These are phyloP conservation scores for Plasmopara halstedii DNA, from an alignment of 352 stramenopile genomes.

Conservation along the genomic window DNA sequence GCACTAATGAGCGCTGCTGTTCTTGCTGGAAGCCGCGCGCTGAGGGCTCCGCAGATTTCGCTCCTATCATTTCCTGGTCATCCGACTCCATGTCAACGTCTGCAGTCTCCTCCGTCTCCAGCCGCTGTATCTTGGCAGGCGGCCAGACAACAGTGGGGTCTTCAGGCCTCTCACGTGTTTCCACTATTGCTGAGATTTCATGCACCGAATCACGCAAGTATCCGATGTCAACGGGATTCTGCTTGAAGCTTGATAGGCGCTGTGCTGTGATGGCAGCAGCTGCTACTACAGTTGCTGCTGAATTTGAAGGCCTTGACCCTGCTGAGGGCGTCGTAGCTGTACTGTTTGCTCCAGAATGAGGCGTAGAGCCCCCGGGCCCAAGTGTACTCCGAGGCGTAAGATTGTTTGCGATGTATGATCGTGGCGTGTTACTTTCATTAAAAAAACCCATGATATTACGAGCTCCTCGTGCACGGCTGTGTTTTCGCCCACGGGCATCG, in stretches of 20 bases:
- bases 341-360: slow-evolving; percentile 36
- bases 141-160: slow-evolving; percentile 19
- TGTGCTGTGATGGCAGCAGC: slow-evolving; percentile 30
- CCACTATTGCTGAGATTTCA: slow-evolving; percentile 3
- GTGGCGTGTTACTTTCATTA: slow-evolving; percentile 58
- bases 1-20: slow-evolving; percentile 3
- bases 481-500: slow-evolving; percentile 27
- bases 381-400: slow-evolving; percentile 36
- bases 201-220: slow-evolving; percentile 57
- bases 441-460: slow-evolving; percentile 31
- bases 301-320: slow-evolving; percentile 22
- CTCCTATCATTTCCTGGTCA: slow-evolving; percentile 21
- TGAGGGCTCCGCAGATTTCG: slow-evolving; percentile 16
- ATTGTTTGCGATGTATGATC: slow-evolving; percentile 70
- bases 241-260: slow-evolving; percentile 58
- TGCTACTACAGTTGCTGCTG: slow-evolving; percentile 26
- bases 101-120: slow-evolving; percentile 24
- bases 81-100: slow-evolving; percentile 31
- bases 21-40: slow-evolving; percentile 2
- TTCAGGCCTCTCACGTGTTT: slow-evolving; percentile 15
- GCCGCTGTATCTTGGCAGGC: slow-evolving; percentile 22
- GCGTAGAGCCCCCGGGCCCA: slow-evolving; percentile 25
- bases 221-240: slow-evolving; percentile 55
- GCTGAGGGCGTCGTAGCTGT: slow-evolving; percentile 22
- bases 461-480: slow-evolving; percentile 13